Evolutionary conservation across 2,329 filamentous ascomycete genomes (phyloP), one percentile per base, ranked within the genome.

Genomic region (Exophiala sp.): DNA sequence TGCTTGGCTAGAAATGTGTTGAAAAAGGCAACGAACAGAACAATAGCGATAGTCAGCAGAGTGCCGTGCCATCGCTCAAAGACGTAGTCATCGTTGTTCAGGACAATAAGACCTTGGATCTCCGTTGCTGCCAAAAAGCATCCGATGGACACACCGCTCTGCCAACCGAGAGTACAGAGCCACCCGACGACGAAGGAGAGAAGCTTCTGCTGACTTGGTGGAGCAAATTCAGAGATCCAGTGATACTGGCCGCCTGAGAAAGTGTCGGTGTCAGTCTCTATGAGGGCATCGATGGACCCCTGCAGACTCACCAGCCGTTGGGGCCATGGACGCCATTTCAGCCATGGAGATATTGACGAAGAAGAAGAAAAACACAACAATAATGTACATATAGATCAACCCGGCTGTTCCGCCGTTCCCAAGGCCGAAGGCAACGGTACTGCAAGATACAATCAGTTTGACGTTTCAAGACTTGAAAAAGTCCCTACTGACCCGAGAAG

Each of bases 151-250:
- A 46, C 38, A 18, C 34, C 41, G 10, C 38, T 71, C 52, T 74
- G 70, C 60, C 62, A 61, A 29, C 63, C 58, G 32, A 62, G 44
- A 45, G 59, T 57, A 21, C 54, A 55, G 22, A 63, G 39, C 62
- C 62, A 63, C 23, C 61, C 62, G n/a, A 70, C 69, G 32, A 69
- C 66, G 57, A 73, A 75, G 38, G 71, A 73, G 1, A 75, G 61
- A 18, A 68, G 65, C 23, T 68, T 71, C 46, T 72, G 69, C 18
- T 54, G 63, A 6, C 58, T 60, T 9, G 53, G 62, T 18, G 76
- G 72, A 0, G 75, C 71, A 53, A 79, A 78, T 46, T 78, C 75
- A 1, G 72, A 78, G 1, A 79, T 75, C 76, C 76, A 80, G 56
- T 79, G 75, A 53, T 80, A 80, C 57, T 81, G 77, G 1, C 78